Conservation (phyloP, 2,329 filamentous ascomycete genomes). For the Aphanoascus verrucosus region DNA sequence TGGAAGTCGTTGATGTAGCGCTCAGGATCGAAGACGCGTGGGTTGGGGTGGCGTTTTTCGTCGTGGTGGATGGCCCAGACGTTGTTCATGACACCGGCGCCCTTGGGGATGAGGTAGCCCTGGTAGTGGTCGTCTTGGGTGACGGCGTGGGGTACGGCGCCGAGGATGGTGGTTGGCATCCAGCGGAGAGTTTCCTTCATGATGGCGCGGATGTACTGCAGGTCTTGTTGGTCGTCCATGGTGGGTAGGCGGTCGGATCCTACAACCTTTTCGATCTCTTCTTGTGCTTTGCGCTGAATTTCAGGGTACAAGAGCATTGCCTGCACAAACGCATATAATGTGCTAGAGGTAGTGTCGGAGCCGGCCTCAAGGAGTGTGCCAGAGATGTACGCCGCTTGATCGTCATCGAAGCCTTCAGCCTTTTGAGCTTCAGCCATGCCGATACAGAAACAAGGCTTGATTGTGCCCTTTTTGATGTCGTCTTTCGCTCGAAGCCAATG, state of each 20-base stretch:
- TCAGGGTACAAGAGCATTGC: constrained; percentile 40
- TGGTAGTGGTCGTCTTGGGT: constrained; percentile 39
- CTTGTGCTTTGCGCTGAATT: constrained; percentile 38
- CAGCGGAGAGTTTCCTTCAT: constrained; percentile 32
- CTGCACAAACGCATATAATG: constrained; percentile 41
- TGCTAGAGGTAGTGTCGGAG: constrained; percentile 42
- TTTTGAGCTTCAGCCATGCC: constrained; percentile 2
- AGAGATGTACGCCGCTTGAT: constrained; percentile 10
- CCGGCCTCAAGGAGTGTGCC: constrained; percentile 19
- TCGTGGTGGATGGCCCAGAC: constrained; percentile 44
- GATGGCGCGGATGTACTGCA: constrained; percentile 30
- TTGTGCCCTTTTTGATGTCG: constrained; percentile 16
- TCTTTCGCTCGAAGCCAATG: constrained; percentile 3
- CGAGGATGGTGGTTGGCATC: constrained; percentile 26
- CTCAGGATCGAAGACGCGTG: constrained; percentile 26
- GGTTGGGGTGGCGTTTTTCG: constrained; percentile 28
- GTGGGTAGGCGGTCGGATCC: constrained; percentile 25
- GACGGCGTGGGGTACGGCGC: not conserved
- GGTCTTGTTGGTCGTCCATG: constrained; percentile 28
- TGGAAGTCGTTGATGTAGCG: constrained; percentile 19
- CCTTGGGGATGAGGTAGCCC: constrained; percentile 36
- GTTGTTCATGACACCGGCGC: constrained; percentile 38
- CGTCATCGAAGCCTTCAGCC: constrained; percentile 7
- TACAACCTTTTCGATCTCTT: constrained; percentile 30
- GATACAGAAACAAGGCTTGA: constrained; percentile 4